Conservation (phyloP, 306 rosid genomes). For the Lathyrus sativus region DNA sequence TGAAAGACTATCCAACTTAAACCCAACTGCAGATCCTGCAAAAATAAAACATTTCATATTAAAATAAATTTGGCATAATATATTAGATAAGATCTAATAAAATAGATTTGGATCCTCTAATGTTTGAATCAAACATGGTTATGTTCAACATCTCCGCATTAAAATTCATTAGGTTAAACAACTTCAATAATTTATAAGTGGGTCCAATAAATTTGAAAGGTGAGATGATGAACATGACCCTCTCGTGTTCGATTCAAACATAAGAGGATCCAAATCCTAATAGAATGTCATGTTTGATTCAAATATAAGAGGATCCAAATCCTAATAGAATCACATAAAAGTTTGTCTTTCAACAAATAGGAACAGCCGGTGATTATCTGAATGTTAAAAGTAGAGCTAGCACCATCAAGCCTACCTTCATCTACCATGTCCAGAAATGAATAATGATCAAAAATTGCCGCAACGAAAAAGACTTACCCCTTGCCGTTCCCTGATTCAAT, state of each 20-base stretch:
- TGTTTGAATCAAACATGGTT: too few relatives aligned
- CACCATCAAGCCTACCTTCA: not conserved
- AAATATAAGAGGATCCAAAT: not conserved
- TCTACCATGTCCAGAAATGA: slow-evolving; percentile 29
- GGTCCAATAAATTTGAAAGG: not conserved
- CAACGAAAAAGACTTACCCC: slow-evolving; percentile 61
- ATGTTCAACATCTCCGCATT: not conserved
- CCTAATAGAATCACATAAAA: slow-evolving; percentile 30
- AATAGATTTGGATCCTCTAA: not conserved
- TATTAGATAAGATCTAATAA: slow-evolving; percentile 29
- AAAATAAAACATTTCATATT: slow-evolving; percentile 35
- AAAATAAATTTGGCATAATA: slow-evolving; percentile 24
- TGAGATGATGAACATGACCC: slow-evolving; percentile 2
- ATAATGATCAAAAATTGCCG: slow-evolving; percentile 23
- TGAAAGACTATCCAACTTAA: slow-evolving; percentile 94
- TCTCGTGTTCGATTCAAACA: not conserved
- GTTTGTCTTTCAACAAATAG: slow-evolving; percentile 12
- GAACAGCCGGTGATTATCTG: slow-evolving; percentile 21
- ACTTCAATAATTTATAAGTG: not conserved
- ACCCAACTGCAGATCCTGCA: slow-evolving; percentile 96
- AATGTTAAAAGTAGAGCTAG: slow-evolving; percentile 26
- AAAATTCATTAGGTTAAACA: not conserved
- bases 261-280: slow-evolving; percentile 5
- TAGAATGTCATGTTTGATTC: slow-evolving; percentile 7
- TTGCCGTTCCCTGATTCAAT: slow-evolving; percentile 96